phyloP scores from a whole-genome alignment of 306 rosid genomes.

The Arachis stenosperma region DNA sequence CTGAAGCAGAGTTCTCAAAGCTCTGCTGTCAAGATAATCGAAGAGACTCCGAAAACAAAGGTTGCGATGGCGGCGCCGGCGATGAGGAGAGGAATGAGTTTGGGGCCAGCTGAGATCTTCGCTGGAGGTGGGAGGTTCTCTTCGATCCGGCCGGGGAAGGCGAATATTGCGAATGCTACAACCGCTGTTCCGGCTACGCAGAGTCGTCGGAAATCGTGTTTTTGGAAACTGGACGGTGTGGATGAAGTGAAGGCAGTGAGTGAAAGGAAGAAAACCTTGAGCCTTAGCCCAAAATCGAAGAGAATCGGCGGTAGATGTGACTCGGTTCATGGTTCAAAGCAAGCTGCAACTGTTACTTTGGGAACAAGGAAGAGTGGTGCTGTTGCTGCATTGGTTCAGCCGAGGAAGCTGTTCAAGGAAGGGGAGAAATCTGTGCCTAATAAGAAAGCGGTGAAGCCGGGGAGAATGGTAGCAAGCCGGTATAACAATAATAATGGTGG shows the following conservation, averaged over 20 bases:
- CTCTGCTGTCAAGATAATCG: constrained; percentile 40
- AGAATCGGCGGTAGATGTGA: not conserved
- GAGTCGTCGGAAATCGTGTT: constrained; percentile 84
- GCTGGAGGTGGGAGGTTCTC: constrained; percentile 43
- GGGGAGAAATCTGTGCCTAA: constrained; percentile 52
- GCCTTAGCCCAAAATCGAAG: constrained; percentile 34
- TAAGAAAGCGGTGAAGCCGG: constrained; percentile 55
- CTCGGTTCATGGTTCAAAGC: constrained; percentile 27
- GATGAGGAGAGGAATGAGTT: constrained; percentile 61
- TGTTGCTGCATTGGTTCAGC: constrained; percentile 54
- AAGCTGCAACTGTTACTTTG: constrained; percentile 51
- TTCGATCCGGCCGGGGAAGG: constrained; percentile 47
- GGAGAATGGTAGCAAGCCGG: constrained; percentile 85
- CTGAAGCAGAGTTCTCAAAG: constrained; percentile 43
- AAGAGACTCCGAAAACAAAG: constrained; percentile 51
- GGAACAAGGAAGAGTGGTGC: constrained; percentile 49
- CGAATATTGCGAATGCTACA: constrained; percentile 11
- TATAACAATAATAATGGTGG: constrained; percentile 50
- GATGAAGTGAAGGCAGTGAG: constrained; percentile 45
- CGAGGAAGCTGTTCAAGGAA: constrained; percentile 79
- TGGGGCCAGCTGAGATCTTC: constrained; percentile 77
- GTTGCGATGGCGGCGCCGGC: constrained; percentile 25
- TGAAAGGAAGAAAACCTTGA: constrained; percentile 57
- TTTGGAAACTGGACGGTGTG: constrained; percentile 66
- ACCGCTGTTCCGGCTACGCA: constrained; percentile 59